Conservation (phyloP, 192 early-diverging fungal genomes). For the Umbelopsis vinacea region DNA sequence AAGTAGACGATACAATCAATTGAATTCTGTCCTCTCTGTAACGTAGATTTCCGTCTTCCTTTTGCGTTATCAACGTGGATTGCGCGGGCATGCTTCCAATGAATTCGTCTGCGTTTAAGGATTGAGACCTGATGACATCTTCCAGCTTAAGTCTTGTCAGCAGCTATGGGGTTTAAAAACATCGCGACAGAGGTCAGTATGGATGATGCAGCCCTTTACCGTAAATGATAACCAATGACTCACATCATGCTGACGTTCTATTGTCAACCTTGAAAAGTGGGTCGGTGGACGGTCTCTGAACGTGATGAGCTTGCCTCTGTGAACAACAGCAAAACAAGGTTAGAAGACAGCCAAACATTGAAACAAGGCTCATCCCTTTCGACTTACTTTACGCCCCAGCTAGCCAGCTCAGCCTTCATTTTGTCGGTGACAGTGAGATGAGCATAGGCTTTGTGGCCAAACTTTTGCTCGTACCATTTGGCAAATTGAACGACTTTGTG, state of each 20-base stretch:
- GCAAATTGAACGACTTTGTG: slow-evolving; percentile 61
- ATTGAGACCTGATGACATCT: slow-evolving; percentile 46
- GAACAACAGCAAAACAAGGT: neutral
- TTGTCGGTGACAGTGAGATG: slow-evolving; percentile 88
- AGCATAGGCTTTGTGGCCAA: slow-evolving; percentile 69
- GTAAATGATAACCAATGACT: neutral
- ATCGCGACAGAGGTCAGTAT: neutral
- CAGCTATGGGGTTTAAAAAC: slow-evolving; percentile 36
- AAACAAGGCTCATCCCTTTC: too few relatives aligned
- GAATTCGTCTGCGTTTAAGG: slow-evolving; percentile 43
- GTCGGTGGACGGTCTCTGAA: slow-evolving; percentile 84
- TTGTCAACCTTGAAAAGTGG: slow-evolving; percentile 71
- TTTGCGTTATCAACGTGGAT: slow-evolving; percentile 51
- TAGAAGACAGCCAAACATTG: too few relatives aligned
- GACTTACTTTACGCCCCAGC: slow-evolving; percentile 68
- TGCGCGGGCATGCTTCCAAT: slow-evolving; percentile 30
- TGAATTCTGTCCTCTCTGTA: slow-evolving; percentile 67
- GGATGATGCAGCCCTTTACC: neutral
- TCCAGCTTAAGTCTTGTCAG: slow-evolving; percentile 46
- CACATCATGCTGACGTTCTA: slow-evolving; percentile 72
- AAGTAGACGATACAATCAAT: slow-evolving; percentile 87
- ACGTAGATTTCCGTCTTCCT: slow-evolving; percentile 29
- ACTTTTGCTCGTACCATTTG: slow-evolving; percentile 64
- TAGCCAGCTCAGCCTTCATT: slow-evolving; percentile 73
- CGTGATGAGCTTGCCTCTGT: slow-evolving; percentile 70